A percentile compares a stretch with the other conserved stretches of the same genome.
Evolutionary conservation across 192 early-diverging fungal species (phyloP).

Genomic region (Coemansia reversa): DNA sequence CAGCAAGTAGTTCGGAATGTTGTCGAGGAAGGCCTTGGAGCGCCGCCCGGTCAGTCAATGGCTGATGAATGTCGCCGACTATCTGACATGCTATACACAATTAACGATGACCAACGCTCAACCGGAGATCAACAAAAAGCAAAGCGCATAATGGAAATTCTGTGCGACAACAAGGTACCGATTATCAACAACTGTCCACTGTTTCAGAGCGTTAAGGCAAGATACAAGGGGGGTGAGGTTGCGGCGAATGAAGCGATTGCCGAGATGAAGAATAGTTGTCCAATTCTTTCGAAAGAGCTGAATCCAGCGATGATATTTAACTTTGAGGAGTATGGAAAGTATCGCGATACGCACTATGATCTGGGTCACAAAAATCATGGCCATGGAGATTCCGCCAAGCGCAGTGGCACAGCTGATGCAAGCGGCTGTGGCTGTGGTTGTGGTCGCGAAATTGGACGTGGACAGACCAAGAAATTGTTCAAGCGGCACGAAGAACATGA

Average conservation of each 20-base stretch:
- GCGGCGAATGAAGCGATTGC: slow-evolving; percentile 34
- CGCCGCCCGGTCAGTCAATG: slow-evolving; percentile 47
- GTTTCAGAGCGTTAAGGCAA: slow-evolving; percentile 44
- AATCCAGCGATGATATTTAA: slow-evolving; percentile 54
- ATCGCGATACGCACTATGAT: slow-evolving; percentile 48
- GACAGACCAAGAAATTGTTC: slow-evolving; percentile 30
- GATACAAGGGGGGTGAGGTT: slow-evolving; percentile 32
- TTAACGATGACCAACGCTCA: slow-evolving; percentile 18
- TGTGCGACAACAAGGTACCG: slow-evolving; percentile 39
- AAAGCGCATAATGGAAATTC: slow-evolving; percentile 27
- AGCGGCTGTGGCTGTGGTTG: slow-evolving; percentile 25
- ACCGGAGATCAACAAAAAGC: slow-evolving; percentile 8
- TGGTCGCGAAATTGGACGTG: not conserved
- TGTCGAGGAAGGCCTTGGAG: not conserved
- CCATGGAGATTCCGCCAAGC: slow-evolving; percentile 11
- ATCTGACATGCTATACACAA: slow-evolving; percentile 47
- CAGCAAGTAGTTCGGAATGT: slow-evolving; percentile 4
- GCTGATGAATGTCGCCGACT: slow-evolving; percentile 48
- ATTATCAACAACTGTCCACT: slow-evolving; percentile 51
- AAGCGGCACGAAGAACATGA: slow-evolving; percentile 26
- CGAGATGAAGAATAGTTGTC: slow-evolving; percentile 53
- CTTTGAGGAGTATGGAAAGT: slow-evolving; percentile 48
- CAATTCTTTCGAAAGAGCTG: slow-evolving; percentile 55
- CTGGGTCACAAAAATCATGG: slow-evolving; percentile 36
- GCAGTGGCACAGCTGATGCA: not conserved